Evolutionary conservation across 345 rosid genomes (phyloP).

Genomic region (Hirschfeldia incana): DNA sequence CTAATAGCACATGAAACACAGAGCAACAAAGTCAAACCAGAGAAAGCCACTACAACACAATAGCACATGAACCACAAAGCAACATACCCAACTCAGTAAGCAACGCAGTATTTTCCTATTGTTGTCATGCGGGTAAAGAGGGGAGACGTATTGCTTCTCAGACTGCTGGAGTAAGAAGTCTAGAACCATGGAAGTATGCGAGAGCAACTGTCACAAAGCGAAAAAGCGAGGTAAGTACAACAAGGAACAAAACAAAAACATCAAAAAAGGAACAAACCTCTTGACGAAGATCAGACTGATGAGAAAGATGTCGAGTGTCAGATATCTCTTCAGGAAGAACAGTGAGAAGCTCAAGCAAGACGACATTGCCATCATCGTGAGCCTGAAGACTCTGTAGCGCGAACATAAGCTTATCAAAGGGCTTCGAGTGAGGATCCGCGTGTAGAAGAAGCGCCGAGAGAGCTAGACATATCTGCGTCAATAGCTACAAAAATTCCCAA

Average conservation of each 20-base stretch:
- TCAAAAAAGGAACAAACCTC: slow-evolving; percentile 6
- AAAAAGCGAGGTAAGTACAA: slow-evolving; percentile 6
- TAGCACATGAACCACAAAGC: slow-evolving; percentile 8
- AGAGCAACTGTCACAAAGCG: slow-evolving; percentile 60
- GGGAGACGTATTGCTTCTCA: slow-evolving; percentile 54
- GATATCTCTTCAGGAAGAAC: slow-evolving; percentile 47
- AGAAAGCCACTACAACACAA: neutral
- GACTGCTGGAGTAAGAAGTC: slow-evolving; percentile 89
- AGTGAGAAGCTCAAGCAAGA: slow-evolving; percentile 1
- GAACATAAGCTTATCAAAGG: slow-evolving; percentile 80
- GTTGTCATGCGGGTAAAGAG: slow-evolving; percentile 50
- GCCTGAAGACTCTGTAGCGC: slow-evolving; percentile 49
- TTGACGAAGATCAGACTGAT: slow-evolving; percentile 34
- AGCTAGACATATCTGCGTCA: slow-evolving; percentile 94
- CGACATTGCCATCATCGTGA: neutral
- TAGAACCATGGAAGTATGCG: slow-evolving; percentile 76
- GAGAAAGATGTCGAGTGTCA: slow-evolving; percentile 62
- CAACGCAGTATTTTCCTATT: slow-evolving; percentile 83
- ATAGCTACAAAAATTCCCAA: slow-evolving; percentile 52
- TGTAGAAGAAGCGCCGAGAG: slow-evolving; percentile 81
- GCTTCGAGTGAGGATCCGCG: slow-evolving; percentile 72
- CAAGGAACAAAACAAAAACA: neutral
- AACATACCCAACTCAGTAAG: slow-evolving; percentile 93
- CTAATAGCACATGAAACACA: slow-evolving; percentile 41
- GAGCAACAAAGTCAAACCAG: neutral